These are phyloP conservation scores for Bipolaris gigantea DNA, from an alignment of 2,329 filamentous ascomycete genomes.

Conservation along the genomic window DNA sequence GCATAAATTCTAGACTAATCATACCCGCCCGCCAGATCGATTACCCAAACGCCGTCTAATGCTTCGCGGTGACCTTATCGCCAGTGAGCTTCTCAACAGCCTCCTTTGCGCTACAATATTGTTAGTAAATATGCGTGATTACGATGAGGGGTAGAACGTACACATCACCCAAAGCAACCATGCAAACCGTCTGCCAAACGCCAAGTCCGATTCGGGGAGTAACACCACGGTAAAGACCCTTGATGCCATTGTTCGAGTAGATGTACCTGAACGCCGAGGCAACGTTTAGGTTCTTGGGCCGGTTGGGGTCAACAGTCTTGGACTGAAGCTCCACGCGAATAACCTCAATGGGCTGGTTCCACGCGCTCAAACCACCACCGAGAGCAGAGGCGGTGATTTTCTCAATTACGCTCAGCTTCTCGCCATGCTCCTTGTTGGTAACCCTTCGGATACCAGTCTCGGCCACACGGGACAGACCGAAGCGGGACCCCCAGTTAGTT, in stretches of 20 bases:
- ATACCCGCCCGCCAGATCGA: slow-evolving; percentile 7
- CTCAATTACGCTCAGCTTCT: slow-evolving; percentile 78
- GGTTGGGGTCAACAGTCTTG: slow-evolving; percentile 96
- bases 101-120: slow-evolving; percentile 61
- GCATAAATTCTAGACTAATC: slow-evolving; percentile 6
- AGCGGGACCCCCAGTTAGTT: slow-evolving; percentile 98
- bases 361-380: slow-evolving; percentile 92
- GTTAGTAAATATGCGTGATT: slow-evolving; percentile 22
- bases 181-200: slow-evolving; percentile 99
- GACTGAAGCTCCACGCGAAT: slow-evolving; percentile 99
- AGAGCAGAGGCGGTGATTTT: slow-evolving; percentile 86
- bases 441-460: slow-evolving; percentile 81
- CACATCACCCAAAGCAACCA: slow-evolving; percentile 99
- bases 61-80: slow-evolving; percentile 65
- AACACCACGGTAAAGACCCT: slow-evolving; percentile 94
- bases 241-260: slow-evolving; percentile 83
- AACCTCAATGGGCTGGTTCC: slow-evolving; percentile 99
- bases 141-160: slow-evolving; percentile 56
- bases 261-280: slow-evolving; percentile 82
- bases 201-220: slow-evolving; percentile 90
- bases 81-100: slow-evolving; percentile 66
- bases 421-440: slow-evolving; percentile 76
- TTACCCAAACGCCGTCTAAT: slow-evolving; percentile 51
- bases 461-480: slow-evolving; percentile 88
- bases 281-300: slow-evolving; percentile 98